Evolutionary conservation across 1,284 basidiomycete species (phyloP).

Genomic region (Cutaneotrichosporon sp.): DNA sequence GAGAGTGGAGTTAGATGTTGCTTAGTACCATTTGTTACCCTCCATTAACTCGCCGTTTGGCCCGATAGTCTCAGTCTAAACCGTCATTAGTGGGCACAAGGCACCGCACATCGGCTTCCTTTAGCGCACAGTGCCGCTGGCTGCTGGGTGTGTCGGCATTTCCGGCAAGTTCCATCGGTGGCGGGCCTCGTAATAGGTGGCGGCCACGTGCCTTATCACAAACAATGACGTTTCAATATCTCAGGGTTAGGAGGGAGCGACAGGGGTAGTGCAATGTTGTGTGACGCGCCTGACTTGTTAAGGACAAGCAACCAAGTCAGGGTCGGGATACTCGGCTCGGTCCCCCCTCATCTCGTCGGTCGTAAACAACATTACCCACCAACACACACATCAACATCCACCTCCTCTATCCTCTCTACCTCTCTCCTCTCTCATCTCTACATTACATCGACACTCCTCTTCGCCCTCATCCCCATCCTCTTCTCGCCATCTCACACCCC

Average conservation of each 20-base stretch:
- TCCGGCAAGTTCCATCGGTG: background rate
- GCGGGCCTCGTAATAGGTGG: background rate
- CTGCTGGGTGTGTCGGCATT: constrained; percentile 11
- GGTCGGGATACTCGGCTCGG: background rate
- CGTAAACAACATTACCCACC: constrained; percentile 10
- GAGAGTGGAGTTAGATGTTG: background rate
- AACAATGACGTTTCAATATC: constrained; percentile 17
- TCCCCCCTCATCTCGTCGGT: background rate
- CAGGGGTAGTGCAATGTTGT: background rate
- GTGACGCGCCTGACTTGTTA: constrained; percentile 2
- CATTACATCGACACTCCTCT: background rate
- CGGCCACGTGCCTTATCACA: background rate
- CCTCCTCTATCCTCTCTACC: background rate
- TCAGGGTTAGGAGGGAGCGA: background rate
- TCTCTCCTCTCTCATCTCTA: background rate
- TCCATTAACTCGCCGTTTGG: too few species aligned
- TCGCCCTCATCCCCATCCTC: background rate
- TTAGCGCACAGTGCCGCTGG: too few species aligned
- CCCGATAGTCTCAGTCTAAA: too few species aligned
- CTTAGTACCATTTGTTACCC: too few species aligned
- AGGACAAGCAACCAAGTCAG: background rate
- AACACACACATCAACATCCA: constrained; percentile 4
- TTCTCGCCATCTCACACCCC: background rate
- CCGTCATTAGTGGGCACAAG: too few species aligned
- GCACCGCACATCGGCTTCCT: too few species aligned